These are phyloP conservation scores for Myxozyma kluyveri DNA, from an alignment of 805 yeast genomes.

Conservation along the genomic window DNA sequence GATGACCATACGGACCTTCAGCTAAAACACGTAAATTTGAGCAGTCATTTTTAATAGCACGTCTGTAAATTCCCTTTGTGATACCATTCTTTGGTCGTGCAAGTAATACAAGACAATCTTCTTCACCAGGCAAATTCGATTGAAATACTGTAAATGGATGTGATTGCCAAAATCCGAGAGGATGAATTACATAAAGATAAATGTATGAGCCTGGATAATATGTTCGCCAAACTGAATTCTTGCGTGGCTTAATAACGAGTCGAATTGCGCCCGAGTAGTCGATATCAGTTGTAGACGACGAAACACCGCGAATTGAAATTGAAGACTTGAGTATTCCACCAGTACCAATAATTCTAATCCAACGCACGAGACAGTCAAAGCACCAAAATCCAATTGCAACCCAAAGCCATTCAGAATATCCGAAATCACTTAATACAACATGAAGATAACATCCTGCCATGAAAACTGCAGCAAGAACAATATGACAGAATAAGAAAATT, in stretches of 20 bases:
- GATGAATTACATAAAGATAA: constrained; percentile 12
- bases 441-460: constrained; percentile 55
- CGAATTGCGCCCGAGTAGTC: background rate
- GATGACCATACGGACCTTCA: constrained; percentile 61
- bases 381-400: constrained; percentile 65
- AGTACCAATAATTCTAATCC: constrained; percentile 52
- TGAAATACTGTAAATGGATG: constrained; percentile 12
- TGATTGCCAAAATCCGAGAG: constrained; percentile 9
- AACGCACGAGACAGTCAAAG: constrained; percentile 51
- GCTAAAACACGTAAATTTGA: constrained; percentile 37
- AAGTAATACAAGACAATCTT: background rate
- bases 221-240: background rate
- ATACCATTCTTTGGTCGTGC: constrained; percentile 3
- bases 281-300: background rate
- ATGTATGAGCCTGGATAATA: constrained; percentile 22
- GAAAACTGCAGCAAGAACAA: constrained; percentile 52
- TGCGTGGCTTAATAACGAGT: background rate
- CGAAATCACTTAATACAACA: constrained; percentile 44
- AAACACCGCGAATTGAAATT: constrained; percentile 42
- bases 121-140: constrained; percentile 1
- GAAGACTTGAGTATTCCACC: constrained; percentile 56
- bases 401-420: constrained; percentile 46
- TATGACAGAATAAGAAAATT: constrained; percentile 54
- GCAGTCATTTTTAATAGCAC: background rate
- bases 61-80: background rate